phyloP scores from a whole-genome alignment of 2,329 filamentous ascomycete species.

The Talaromyces amestolkiae region DNA sequence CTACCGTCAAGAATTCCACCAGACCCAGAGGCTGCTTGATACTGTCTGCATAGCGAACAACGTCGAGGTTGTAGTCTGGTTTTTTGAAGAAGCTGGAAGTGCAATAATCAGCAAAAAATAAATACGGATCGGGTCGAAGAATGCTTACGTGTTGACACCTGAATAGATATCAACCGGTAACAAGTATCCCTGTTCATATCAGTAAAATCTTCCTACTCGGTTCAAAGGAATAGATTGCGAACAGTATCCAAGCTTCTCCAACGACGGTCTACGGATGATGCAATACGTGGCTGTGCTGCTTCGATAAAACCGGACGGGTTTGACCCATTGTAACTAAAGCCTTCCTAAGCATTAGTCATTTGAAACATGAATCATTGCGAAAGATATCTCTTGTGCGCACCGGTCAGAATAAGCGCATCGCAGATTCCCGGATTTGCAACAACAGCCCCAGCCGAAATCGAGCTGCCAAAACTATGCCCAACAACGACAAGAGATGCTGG shows the following conservation, averaged over 20 bases:
- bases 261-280: neutral
- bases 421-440: neutral
- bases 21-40: neutral
- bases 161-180: neutral
- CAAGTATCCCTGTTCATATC: neutral
- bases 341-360: neutral
- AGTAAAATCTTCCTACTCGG: neutral
- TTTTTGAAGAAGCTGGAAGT: neutral
- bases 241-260: neutral
- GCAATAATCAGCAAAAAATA: too few relatives aligned
- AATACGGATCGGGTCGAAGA: too few relatives aligned
- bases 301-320: neutral
- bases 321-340: neutral
- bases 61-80: neutral
- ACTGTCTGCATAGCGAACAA: neutral
- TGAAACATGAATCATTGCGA: too few relatives aligned
- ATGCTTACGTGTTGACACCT: neutral
- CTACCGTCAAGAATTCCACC: neutral
- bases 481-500: neutral
- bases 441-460: neutral
- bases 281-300: neutral
- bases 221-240: neutral
- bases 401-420: neutral
- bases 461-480: neutral
- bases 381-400: neutral